A percentile compares a stretch with the other conserved stretches of the same genome.
Evolutionary conservation across 2,329 filamentous ascomycete species (phyloP).

Genomic region (Claviceps purpurea): DNA sequence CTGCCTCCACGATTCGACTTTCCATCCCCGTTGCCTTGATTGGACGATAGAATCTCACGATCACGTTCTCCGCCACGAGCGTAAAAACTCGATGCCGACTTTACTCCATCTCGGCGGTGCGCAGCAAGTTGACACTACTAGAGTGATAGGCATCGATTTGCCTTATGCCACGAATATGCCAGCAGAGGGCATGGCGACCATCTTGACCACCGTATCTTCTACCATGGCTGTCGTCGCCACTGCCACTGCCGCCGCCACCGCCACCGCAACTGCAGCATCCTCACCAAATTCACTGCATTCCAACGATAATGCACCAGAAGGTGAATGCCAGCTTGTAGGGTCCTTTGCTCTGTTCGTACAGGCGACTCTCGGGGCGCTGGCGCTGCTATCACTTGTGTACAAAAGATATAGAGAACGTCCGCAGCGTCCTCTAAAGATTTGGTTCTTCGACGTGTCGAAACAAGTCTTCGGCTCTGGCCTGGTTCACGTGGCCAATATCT

Average conservation of each 20-base stretch:
- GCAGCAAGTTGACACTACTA: not conserved
- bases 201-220: conserved; percentile 6
- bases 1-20: not conserved
- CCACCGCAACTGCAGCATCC: conserved; percentile 15
- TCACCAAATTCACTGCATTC: conserved; percentile 12
- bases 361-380: conserved; percentile 68
- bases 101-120: not conserved
- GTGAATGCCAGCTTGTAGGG: conserved; percentile 78
- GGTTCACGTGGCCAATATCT: conserved; percentile 81
- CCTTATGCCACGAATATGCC: conserved; percentile 5
- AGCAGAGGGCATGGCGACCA: conserved; percentile 6
- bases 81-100: conserved; percentile 3
- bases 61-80: not conserved
- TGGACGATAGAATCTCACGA: not conserved
- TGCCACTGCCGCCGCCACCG: conserved; percentile 16
- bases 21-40: not conserved
- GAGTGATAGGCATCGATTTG: conserved; percentile 8
- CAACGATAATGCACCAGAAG: conserved; percentile 36
- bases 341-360: conserved; percentile 87
- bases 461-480: conserved; percentile 90
- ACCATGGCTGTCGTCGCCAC: conserved; percentile 12
- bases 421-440: conserved; percentile 86
- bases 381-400: conserved; percentile 75
- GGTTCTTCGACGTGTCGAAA: conserved; percentile 96
- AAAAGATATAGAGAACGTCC: conserved; percentile 89